Base-by-base conservation (phyloP, 495 filamentous ascomycete genomes). In the Viridothelium virens region DNA sequence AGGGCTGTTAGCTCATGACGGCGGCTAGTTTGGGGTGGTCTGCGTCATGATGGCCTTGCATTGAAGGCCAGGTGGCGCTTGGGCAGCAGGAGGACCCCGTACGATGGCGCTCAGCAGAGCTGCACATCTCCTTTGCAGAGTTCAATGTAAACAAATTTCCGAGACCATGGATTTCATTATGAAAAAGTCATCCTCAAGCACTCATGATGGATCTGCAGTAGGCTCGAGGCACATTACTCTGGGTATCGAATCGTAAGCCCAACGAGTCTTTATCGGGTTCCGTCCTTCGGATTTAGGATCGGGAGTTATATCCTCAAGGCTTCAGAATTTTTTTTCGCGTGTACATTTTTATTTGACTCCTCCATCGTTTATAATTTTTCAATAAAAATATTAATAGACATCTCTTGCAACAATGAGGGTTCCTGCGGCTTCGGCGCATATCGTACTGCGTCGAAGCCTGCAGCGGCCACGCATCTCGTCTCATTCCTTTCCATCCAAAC, bases 11-110 rank as follows among this genome's bases (percentile, higher is more conserved):
- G 53, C 31, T 18, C 31, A 18, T 10, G 14, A 36, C 6, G 53
- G 53, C 31, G 53, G 53, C 53, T 59, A 18, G 18, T 7, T 7
- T 10, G 31, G 14, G 53, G 53, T 59, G 3, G 53, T 59, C n/a
- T 59, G 53, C 53, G 53, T 59, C 53, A 59, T 59, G 53, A 36
- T 36, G 31, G 31, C 31, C 53, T 53, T 53, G 48, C 11, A 5
- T 11, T 14, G 48, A 14, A 5, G 9, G 48, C 48, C 18, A 9
- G 6, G n/a, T 59, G 53, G 53, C 53, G 53, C 31, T 14, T 33
- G 36, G 53, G 36, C 14, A 34, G 31, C 9, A 31, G 18, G 36
- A 7, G 25, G 25, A 25, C 25, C 25, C 25, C 25, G 25, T 25
- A 25, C 25, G 25, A 25, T 25, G 25, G 25, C 25, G 25, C 25